phyloP scores from a whole-genome alignment of 768 basidiomycete species.

The Leccinum rimulosum region DNA sequence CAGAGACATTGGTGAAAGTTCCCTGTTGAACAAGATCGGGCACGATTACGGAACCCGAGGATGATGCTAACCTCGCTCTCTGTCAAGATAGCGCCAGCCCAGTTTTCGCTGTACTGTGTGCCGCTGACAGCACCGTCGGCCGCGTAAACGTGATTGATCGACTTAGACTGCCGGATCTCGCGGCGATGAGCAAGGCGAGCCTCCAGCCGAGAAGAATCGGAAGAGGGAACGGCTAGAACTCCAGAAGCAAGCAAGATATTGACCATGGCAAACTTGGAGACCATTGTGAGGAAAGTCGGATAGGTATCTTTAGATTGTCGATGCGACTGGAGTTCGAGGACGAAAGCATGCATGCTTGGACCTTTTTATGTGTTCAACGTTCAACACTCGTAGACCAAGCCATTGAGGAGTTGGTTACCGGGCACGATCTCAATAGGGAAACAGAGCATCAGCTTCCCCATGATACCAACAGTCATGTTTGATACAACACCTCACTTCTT shows the following conservation, averaged over 20 bases:
- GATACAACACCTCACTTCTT: not conserved
- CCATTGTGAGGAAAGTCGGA: not conserved
- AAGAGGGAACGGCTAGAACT: not conserved
- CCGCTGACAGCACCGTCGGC: not conserved
- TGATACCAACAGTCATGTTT: not conserved
- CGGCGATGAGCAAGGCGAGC: too few relatives aligned
- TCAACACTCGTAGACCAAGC: not conserved
- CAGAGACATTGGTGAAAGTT: too few relatives aligned
- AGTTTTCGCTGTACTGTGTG: slow-evolving; percentile 17
- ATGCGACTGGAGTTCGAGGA: not conserved
- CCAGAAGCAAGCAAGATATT: not conserved
- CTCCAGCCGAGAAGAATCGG: not conserved
- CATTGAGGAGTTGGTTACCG: not conserved
- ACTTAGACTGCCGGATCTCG: not conserved
- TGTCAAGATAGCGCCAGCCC: slow-evolving; percentile 7
- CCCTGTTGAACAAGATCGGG: not conserved
- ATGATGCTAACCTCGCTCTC: too few relatives aligned
- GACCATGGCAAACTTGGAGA: not conserved
- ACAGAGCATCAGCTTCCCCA: not conserved
- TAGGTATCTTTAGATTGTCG: not conserved
- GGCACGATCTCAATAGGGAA: not conserved
- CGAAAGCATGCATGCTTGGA: not conserved
- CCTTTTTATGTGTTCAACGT: not conserved
- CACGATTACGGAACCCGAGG: too few relatives aligned
- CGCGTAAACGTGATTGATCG: not conserved